phyloP scores from a whole-genome alignment of 2,329 filamentous ascomycete species.

The Cephalotrichum gorgonifer region DNA sequence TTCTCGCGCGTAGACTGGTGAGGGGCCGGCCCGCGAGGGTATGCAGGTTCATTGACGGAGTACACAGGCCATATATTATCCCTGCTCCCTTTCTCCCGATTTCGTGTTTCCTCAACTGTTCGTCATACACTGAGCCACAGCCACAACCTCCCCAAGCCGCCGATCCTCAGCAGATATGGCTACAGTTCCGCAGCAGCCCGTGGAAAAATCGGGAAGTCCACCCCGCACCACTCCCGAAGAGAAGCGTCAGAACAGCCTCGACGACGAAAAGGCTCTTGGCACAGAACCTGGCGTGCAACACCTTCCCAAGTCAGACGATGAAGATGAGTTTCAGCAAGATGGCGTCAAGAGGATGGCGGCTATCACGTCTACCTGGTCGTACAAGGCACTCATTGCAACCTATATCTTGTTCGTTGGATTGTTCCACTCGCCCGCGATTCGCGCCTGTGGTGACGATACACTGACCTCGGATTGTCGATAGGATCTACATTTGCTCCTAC shows the following conservation, averaged over 20 bases:
- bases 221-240: neutral
- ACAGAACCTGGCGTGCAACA: neutral
- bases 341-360: constrained; percentile 40
- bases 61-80: too few relatives aligned
- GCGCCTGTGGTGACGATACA: neutral
- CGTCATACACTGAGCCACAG: neutral
- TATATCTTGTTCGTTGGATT: constrained; percentile 32
- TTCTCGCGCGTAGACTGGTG: too few relatives aligned
- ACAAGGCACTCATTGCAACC: constrained; percentile 26
- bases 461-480: neutral
- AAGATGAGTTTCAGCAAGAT: constrained; percentile 25
- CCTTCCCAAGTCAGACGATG: neutral
- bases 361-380: constrained; percentile 32
- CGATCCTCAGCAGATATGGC: neutral
- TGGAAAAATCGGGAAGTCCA: neutral
- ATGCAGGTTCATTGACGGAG: too few relatives aligned
- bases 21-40: too few relatives aligned
- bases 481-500: constrained; percentile 13
- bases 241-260: neutral
- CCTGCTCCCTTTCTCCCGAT: too few relatives aligned
- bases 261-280: neutral
- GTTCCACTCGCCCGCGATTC: neutral
- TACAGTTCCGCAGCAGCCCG: neutral
- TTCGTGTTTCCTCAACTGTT: neutral
- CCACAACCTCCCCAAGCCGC: neutral